Base-by-base conservation (phyloP, 2,329 filamentous ascomycete genomes). In the Trichoderma afroharzianum region DNA sequence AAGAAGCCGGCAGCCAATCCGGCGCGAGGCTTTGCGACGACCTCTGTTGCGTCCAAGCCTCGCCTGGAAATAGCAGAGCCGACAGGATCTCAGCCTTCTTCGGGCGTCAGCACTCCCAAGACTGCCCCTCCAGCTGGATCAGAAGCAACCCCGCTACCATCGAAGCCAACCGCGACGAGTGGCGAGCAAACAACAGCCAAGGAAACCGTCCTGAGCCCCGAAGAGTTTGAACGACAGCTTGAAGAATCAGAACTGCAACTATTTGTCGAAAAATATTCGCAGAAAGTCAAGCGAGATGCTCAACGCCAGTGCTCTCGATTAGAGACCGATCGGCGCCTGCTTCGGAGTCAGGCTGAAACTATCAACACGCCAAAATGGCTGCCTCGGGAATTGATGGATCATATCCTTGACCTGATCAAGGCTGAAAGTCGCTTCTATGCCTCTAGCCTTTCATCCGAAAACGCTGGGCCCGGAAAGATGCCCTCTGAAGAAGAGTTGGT, bases 1-100 rank as follows among this genome's bases (percentile, higher is more conserved):
- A 97, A 94, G 86, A 98, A 98, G 88, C 87, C 92, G 70, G 88
- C 89, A 30, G 89, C 91, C 36, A 98, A 98, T 81, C 93, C 95
- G 72, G 94, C 94, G 50, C 88, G 96, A 81, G 96, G 95, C 21
- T 97, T 98, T 83, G 94, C 95, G 74, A 99, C 96, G 6, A 97
- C 93, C 14, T 98, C 95, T 1, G 88, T 97, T 72, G 93, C 94
- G 57, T 97, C 94, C 28, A 97, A 95, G 76, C 87, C 90, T 9
- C 88, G 93, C 79, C 85, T 88, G 59, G 94, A 95, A 72, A 79
- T 78, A 53, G 75, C 79, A 63, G 84, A 86, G 73, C 73, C 78
- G 72, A 73, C 78, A 67, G 81, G 82, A 47, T 72, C 76, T 69
- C 78, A 77, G 59, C 67, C 75, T 63, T 70, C 71, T 58, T 64